Evolutionary conservation across 371 early-diverging fungal genomes (phyloP), one percentile per base, ranked within the genome.

Genomic region (Dipsacomyces acuminosporus): DNA sequence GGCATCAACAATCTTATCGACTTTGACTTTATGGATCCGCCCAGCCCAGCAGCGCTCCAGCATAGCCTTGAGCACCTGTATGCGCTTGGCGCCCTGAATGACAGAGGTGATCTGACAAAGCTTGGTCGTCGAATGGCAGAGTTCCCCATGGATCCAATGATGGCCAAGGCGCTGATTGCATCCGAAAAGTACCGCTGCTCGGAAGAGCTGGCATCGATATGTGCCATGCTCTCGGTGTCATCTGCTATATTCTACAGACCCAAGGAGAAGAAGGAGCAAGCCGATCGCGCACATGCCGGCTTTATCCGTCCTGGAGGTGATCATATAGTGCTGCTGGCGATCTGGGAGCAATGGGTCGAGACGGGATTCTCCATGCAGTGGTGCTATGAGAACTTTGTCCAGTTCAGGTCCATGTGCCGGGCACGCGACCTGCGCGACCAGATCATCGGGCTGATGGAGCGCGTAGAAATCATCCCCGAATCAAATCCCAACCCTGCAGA

Each of bases 11-110:
- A 99, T 64, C 70, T 99, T 35, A 78, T 96, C 52, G 87, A 89
- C 52, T 99, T 99, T 79, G 98, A 98, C 65, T 96, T 97, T 72
- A 86, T 99, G 86, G 99, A 98, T 75, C 90, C 91, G 23, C 99
- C 99, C 24, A 87, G 94, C 11, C 87, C 92, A 9, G 93, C 94
- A 55, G 90, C 94, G 2, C 72, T 97, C 63, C 92, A 91, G 61
- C 84, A 89, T 17, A 91, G 96, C 9, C 76, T 96, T 34, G 93
- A 93, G 77, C 93, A 94, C 55, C 77, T 99, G 18, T 95, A 96
- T 69, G 93, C 92, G 0, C 73, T 99, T 15, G 98, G 97, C 17
- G 98, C 96, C 4, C 75, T 99, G 33, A 94, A 97, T 67, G 86
- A 89, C 41, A 81, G 83, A 14, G 96, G 96, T 13, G 85, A 91